Evolutionary conservation across 352 stramenopile species (phyloP).

Genomic region (Stephanocyclus meneghinianus): DNA sequence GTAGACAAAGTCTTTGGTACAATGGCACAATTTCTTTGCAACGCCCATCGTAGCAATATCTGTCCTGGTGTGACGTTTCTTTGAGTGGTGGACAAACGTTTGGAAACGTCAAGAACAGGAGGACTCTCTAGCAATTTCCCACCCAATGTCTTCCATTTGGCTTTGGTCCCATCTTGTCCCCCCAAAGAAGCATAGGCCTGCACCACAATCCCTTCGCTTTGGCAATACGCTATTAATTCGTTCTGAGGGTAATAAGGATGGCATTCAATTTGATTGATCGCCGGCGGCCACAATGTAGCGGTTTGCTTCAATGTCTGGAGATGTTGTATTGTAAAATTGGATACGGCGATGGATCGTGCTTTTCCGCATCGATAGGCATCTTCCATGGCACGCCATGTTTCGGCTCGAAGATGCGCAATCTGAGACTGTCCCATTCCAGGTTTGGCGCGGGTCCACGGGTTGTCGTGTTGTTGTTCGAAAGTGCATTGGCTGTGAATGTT

Average conservation of each 20-base stretch:
- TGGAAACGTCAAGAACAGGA: slow-evolving; percentile 50
- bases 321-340: slow-evolving; percentile 71
- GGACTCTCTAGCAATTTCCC: slow-evolving; percentile 56
- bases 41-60: slow-evolving; percentile 81
- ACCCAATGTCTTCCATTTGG: slow-evolving; percentile 59
- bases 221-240: slow-evolving; percentile 77
- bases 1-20: slow-evolving; percentile 76
- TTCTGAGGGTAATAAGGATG: slow-evolving; percentile 83
- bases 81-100: slow-evolving; percentile 24
- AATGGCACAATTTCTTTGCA: slow-evolving; percentile 72
- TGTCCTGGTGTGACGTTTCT: slow-evolving; percentile 67
- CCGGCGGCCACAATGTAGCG: slow-evolving; percentile 71
- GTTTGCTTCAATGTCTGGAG: slow-evolving; percentile 46
- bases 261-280: slow-evolving; percentile 85
- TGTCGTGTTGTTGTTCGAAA: slow-evolving; percentile 2
- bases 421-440: slow-evolving; percentile 36
- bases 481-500: slow-evolving; percentile 9
- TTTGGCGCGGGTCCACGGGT: slow-evolving; percentile 17
- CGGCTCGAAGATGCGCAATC: slow-evolving; percentile 32
- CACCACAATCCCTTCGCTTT: slow-evolving; percentile 77
- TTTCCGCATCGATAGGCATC: slow-evolving; percentile 34
- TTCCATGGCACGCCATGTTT: slow-evolving; percentile 62
- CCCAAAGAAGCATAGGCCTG: slow-evolving; percentile 83
- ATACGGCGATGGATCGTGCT: slow-evolving; percentile 67
- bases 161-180: slow-evolving; percentile 71